Conservation (phyloP, 768 basidiomycete species). For the Piloderma croceum region DNA sequence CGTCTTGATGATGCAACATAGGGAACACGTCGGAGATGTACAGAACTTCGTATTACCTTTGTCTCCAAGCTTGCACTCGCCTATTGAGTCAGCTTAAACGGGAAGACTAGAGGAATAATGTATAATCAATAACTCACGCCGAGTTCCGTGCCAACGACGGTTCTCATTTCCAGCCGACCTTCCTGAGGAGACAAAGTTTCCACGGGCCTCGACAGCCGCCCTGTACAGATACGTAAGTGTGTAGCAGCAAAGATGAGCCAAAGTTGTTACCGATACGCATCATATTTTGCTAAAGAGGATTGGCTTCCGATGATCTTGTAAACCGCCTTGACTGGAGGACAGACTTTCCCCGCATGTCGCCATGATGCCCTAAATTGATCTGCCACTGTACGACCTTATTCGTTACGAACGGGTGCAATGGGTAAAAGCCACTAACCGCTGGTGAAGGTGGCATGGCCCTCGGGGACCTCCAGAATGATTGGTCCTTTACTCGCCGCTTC, state of each 20-base stretch:
- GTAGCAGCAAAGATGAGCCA: neutral
- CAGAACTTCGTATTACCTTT: conserved; percentile 50
- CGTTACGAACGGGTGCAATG: neutral
- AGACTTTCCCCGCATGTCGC: conserved; percentile 50
- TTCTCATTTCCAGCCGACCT: conserved; percentile 65
- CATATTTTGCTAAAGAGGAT: conserved; percentile 47
- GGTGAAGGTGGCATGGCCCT: conserved; percentile 56
- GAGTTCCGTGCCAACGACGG: conserved; percentile 72
- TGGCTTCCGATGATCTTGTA: conserved; percentile 59
- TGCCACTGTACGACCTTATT: conserved; percentile 36
- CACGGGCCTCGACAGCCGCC: conserved; percentile 50
- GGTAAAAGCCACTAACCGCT: conserved; percentile 41
- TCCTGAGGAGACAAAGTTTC: conserved; percentile 49
- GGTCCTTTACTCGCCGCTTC: conserved; percentile 52
- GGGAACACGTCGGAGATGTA: conserved; percentile 49
- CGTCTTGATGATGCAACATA: conserved; percentile 59
- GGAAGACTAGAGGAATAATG: too few relatives aligned
- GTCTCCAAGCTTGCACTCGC: conserved; percentile 61
- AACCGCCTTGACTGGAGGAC: conserved; percentile 53
- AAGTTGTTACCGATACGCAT: conserved; percentile 47
- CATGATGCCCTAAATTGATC: conserved; percentile 68
- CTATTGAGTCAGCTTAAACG: too few relatives aligned
- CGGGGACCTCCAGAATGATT: conserved; percentile 53
- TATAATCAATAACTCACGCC: too few relatives aligned
- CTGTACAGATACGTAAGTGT: conserved; percentile 26